These are phyloP conservation scores for Liquidambar formosana DNA, from an alignment of 164 flowering plant genomes.

Conservation along the genomic window DNA sequence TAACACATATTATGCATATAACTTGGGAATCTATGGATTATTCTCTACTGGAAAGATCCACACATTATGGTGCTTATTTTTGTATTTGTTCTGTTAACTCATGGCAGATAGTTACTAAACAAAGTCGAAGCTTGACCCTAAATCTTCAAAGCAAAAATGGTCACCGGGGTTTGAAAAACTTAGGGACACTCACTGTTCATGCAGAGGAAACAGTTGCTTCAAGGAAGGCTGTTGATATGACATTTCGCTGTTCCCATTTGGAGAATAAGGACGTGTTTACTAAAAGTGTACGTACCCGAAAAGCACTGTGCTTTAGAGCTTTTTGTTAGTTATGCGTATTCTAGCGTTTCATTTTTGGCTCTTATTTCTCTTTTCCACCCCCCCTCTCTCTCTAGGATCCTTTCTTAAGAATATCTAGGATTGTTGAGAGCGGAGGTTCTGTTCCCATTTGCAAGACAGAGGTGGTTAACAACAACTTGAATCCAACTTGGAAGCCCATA, in stretches of 20 bases:
- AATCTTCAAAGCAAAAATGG: conserved; percentile 35
- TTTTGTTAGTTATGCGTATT: neutral
- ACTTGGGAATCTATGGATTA: neutral
- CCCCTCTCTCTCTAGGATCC: conserved; percentile 88
- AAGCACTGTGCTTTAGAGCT: neutral
- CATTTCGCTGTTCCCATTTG: conserved; percentile 60
- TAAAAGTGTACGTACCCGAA: conserved; percentile 62
- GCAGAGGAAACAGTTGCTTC: conserved; percentile 85
- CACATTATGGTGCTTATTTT: neutral
- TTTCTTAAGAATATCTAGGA: conserved; percentile 78
- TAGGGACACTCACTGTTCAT: conserved; percentile 59
- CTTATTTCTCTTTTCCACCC: conserved; percentile 2
- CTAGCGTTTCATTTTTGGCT: neutral
- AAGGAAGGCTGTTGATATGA: conserved; percentile 61
- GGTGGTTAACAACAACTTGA: conserved; percentile 67
- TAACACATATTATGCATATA: no score
- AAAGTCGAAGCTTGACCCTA: conserved; percentile 46
- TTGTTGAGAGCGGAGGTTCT: conserved; percentile 61
- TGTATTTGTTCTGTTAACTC: neutral
- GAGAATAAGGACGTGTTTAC: conserved; percentile 79
- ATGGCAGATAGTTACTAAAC: conserved; percentile 66
- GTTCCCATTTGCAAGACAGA: conserved; percentile 92
- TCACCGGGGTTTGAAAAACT: conserved; percentile 26
- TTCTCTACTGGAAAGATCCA: neutral
- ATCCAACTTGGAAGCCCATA: conserved; percentile 78